phyloP scores from a whole-genome alignment of 2,329 filamentous ascomycete species.

The Fusarium pseudonygamai region DNA sequence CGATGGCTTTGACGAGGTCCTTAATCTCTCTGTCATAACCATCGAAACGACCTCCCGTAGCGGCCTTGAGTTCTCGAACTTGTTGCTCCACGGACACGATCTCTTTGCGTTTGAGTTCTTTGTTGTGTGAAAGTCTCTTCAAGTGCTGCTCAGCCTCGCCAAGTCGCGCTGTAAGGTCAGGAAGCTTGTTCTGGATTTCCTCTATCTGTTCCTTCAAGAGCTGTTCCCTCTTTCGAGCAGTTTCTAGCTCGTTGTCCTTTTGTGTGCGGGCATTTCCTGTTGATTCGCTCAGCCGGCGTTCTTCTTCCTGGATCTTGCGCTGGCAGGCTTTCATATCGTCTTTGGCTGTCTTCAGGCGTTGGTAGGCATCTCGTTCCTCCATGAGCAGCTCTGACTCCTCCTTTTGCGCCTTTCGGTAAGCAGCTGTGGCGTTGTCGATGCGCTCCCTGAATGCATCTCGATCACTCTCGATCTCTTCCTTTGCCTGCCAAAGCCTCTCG shows the following conservation, averaged over 20 bases:
- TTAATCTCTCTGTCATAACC: slow-evolving; percentile 73
- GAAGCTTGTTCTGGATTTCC: slow-evolving; percentile 44
- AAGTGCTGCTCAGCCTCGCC: slow-evolving; percentile 46
- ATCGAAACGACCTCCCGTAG: slow-evolving; percentile 67
- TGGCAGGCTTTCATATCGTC: slow-evolving; percentile 57
- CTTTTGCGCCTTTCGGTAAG: slow-evolving; percentile 62
- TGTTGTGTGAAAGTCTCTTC: slow-evolving; percentile 45
- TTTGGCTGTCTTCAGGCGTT: slow-evolving; percentile 64
- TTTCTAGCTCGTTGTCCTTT: slow-evolving; percentile 65
- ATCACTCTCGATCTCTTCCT: slow-evolving; percentile 57
- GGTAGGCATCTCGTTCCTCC: slow-evolving; percentile 73
- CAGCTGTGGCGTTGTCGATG: slow-evolving; percentile 57
- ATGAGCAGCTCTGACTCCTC: slow-evolving; percentile 64
- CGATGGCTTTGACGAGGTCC: slow-evolving; percentile 73
- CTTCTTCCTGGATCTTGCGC: slow-evolving; percentile 63
- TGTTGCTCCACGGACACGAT: slow-evolving; percentile 59
- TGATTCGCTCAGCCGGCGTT: slow-evolving; percentile 69
- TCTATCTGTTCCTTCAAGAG: slow-evolving; percentile 42
- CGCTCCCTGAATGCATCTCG: slow-evolving; percentile 58
- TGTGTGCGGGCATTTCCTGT: slow-evolving; percentile 75
- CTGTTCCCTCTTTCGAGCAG: slow-evolving; percentile 43
- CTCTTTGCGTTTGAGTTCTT: slow-evolving; percentile 62
- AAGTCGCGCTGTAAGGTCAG: slow-evolving; percentile 47
- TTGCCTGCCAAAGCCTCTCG: slow-evolving; percentile 49
- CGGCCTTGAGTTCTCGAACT: slow-evolving; percentile 61